Evolutionary conservation across 2,329 filamentous ascomycete species (phyloP), one percentile per base, ranked within the genome.

Genomic region (Pseudogymnoascus sp.): DNA sequence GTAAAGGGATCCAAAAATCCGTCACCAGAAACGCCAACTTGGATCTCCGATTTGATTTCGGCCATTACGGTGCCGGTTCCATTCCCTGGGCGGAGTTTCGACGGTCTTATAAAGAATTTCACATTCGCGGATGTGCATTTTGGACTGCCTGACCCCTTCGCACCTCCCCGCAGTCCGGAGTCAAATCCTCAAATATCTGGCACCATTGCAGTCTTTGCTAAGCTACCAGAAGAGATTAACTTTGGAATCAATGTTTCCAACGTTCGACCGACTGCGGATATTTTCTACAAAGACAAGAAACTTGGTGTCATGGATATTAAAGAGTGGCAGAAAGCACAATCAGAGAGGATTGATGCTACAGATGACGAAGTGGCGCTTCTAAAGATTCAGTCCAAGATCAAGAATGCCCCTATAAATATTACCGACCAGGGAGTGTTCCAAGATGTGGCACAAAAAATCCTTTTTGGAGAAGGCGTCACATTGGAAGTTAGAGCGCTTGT

Each of bases 71-170:
- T 97, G 0, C 91, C 92, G 2, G 78, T 97, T 6, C 88, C 91
- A 5, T 89, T 97, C 64, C 90, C 91, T 0, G 91, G 91, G 4
- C 84, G 86, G 62, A 86, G 86, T 0, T 87, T 97, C 68, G 91
- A 91, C 65, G 86, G 89, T 65, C 76, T 96, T 14, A 88, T 99
- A 70, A 88, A 87, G 67, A 93, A 94, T 67, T 97, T 97, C 71
- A 89, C 91, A 20, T 77, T 97, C 65, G 84, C 86, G 1, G 83
- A 97, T 70, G 90, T 95, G 39, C 85, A 95, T 68, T 96, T 99
- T 72, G 84, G 83, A 57, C 77, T 99, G 50, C 94, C 94, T 0
- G 85, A 91, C 68, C 88, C 90, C 0, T 83, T 87, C 68, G 90
- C 91, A 2, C 85, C 91, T 16, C 89, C 90, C 0, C 83, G 81